Evolutionary conservation across 2,329 filamentous ascomycete species (phyloP), one percentile per base, ranked within the genome.

Genomic region (Phaeosphaeriaceae sp.): DNA sequence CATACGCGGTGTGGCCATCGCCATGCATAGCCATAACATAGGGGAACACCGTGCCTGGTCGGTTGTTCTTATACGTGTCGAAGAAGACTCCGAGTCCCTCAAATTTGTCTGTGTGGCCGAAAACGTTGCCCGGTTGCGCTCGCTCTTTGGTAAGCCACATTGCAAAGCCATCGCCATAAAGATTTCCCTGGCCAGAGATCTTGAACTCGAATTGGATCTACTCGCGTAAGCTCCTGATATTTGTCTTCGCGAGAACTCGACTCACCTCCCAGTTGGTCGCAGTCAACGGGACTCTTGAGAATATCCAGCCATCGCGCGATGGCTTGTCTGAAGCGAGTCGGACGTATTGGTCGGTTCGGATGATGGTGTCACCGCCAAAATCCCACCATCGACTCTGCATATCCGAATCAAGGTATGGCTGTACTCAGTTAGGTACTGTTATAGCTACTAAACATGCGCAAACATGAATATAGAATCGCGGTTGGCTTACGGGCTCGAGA

Each of bases 41-140:
- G 42, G 94, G 94, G 77, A 99, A 99, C 38, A 96, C 89, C 34
- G 91, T 88, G 35, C 94, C 94, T 0, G 94, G 93, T 12, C 94
- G 87, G 79, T 97, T 96, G 81, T 99, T 99, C 86, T 99, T 99
- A 83, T 99, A 99, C 36, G 94, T 99, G 73, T 99, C 94, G 77
- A 99, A 85, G 79, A 97, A 97, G 74, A 99, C 83, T 46, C 92
- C 94, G 38, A 99, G 83, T 4, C 94, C 94, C 74, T 99, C 93
- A 64, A 97, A 99, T 58, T 85, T 85, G 77, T 99, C 93, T 23
- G 83, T 81, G 61, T 87, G 87, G 42, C 94, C 94, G 74, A 99
- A 99, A 30, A 99, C 93, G 9, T 86, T 83, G 13, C 94, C 94
- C 50, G 81, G 77, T 63, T 87, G 83, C 26, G 85, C 92, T 58